Conservation (phyloP, 2,329 filamentous ascomycete genomes). For the Fusarium dlaminii region DNA sequence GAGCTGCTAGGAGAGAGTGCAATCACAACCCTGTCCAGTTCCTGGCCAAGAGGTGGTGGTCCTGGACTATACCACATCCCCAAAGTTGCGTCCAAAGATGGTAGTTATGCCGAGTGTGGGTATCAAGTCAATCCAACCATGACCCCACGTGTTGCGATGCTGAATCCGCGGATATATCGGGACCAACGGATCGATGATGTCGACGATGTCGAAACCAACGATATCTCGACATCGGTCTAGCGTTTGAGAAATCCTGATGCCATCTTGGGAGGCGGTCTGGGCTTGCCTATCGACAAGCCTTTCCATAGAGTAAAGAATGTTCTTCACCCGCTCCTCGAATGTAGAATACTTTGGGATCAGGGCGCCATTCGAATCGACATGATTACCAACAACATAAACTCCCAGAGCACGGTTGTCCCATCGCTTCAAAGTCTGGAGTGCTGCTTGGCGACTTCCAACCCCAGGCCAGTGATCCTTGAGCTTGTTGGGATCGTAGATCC, state of each 20-base stretch:
- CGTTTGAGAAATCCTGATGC: not conserved
- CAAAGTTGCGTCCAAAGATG: not conserved
- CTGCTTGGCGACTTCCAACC: not conserved
- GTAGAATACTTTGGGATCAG: not conserved
- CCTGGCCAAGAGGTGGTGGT: constrained; percentile 13
- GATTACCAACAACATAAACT: not conserved
- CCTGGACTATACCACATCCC: not conserved
- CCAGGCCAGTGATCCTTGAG: constrained; percentile 3
- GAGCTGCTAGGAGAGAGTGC: not conserved
- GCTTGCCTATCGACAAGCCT: constrained; percentile 1
- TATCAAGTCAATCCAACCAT: constrained; percentile 9
- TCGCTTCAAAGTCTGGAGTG: not conserved
- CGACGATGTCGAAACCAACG: constrained; percentile 4
- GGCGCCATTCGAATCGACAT: not conserved
- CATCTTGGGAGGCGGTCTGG: not conserved
- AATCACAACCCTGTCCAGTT: constrained; percentile 13
- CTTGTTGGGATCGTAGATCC: constrained; percentile 2
- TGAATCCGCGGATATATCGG: not conserved
- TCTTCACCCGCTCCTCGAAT: not conserved
- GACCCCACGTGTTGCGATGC: not conserved
- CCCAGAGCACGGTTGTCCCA: too few species aligned
- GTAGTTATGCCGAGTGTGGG: not conserved
- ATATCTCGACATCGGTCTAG: constrained; percentile 3
- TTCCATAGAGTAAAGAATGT: not conserved
- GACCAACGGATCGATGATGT: not conserved